phyloP scores from a whole-genome alignment of 2,329 filamentous ascomycete genomes.

The Trichoderma arundinaceum region DNA sequence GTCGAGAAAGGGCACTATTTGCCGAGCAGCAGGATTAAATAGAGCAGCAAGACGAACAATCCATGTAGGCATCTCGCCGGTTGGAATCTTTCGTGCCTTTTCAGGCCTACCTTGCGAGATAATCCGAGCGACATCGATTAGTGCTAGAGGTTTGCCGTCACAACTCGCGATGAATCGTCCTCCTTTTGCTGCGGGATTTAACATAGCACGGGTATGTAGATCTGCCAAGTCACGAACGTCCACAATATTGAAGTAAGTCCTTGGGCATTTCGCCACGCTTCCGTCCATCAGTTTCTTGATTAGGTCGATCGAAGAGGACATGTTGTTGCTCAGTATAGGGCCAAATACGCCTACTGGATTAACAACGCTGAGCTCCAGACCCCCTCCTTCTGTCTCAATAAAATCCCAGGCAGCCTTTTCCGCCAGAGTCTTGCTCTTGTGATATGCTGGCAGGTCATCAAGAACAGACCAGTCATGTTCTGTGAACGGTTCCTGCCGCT shows the following conservation, averaged over 20 bases:
- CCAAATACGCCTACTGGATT: slow-evolving; percentile 41
- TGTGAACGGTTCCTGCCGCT: slow-evolving; percentile 47
- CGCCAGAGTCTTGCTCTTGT: slow-evolving; percentile 38
- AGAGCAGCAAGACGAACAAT: slow-evolving; percentile 13
- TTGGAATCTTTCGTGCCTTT: slow-evolving; percentile 15
- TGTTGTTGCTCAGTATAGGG: slow-evolving; percentile 38
- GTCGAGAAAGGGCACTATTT: slow-evolving; percentile 11
- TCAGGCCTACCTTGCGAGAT: slow-evolving; percentile 13
- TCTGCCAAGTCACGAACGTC: slow-evolving; percentile 41
- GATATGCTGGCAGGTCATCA: slow-evolving; percentile 29
- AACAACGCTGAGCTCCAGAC: slow-evolving; percentile 38
- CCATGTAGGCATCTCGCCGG: slow-evolving; percentile 5
- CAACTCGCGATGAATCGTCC: slow-evolving; percentile 40
- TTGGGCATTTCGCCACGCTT: slow-evolving; percentile 7
- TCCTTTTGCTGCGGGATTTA: slow-evolving; percentile 34
- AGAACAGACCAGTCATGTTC: slow-evolving; percentile 44
- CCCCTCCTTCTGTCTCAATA: slow-evolving; percentile 37
- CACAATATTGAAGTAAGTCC: slow-evolving; percentile 39
- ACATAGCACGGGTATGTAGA: slow-evolving; percentile 35
- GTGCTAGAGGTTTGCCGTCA: slow-evolving; percentile 11
- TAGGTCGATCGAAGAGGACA: slow-evolving; percentile 11
- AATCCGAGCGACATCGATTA: slow-evolving; percentile 5
- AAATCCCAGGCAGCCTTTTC: slow-evolving; percentile 42
- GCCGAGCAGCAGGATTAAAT: slow-evolving; percentile 5
- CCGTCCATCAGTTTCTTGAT: slow-evolving; percentile 18